Evolutionary conservation across 257 asterid genomes (phyloP), one percentile per base, ranked within the genome.

Genomic region (Nicotiana tomentosiformis): DNA sequence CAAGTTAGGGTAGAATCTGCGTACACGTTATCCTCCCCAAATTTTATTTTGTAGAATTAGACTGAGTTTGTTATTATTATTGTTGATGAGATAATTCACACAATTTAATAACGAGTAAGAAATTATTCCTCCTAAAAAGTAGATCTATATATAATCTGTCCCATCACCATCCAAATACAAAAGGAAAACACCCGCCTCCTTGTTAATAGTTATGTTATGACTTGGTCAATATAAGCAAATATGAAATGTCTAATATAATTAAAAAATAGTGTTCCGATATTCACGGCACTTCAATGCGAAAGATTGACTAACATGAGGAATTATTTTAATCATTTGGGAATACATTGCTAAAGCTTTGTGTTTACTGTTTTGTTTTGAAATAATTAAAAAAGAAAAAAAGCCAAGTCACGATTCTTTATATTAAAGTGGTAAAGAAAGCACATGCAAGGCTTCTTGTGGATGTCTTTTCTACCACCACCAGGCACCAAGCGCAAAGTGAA

Each of bases 241-340:
- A 69, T 83, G 35, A 67, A 82, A 85, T 76, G 26, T 77, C 78
- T 70, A 32, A 80, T 16, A 32, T 46, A 66, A 16, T 32, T 29
- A 46, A 62, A 5, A 76, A 76, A 76, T 76, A 76, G 46, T 16
- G 29, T 76, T 88, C 93, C 93, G 91, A 62, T 84, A 81, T 86
- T 89, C 92, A 88, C 91, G 93, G 82, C 65, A 57, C 66, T 77
- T 85, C 77, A 83, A 64, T 23, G 61, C 84, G 78, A 72, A 51
- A 85, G 84, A 77, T 18, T 69, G 82, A 83, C 72, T 84, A 81
- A 82, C 39, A 32, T 5, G 66, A 77, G 55, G 77, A n/a, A 65
- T 46, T 46, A 51, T 66, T 82, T 81, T 79, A 43, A 84, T 66
- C 77, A 78, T 51, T 64, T 39, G 18, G 14, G 10, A 29, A 76